Evolutionary conservation across 192 early-diverging fungal genomes (phyloP).

Genomic region (Tieghemiomyces parasiticus): DNA sequence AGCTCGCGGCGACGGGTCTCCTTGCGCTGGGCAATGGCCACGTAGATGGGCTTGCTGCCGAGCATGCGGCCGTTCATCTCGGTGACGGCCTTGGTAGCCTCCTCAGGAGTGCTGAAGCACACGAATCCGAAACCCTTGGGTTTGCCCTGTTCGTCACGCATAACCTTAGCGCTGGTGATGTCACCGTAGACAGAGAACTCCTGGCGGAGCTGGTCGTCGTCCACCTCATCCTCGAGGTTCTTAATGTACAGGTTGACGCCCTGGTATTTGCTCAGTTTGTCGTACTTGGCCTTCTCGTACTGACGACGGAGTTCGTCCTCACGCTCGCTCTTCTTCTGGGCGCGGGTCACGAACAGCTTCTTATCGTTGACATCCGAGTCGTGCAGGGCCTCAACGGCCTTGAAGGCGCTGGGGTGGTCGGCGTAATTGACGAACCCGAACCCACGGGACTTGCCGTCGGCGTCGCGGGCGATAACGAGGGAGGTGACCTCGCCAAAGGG

Average conservation of each 20-base stretch:
- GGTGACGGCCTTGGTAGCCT: constrained; percentile 94
- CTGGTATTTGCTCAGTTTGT: constrained; percentile 97
- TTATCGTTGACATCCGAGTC: constrained; percentile 84
- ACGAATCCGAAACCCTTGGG: constrained; percentile 98
- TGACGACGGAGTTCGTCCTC: constrained; percentile 90
- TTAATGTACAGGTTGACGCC: constrained; percentile 98
- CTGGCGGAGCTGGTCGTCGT: constrained; percentile 91
- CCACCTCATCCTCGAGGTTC: constrained; percentile 93
- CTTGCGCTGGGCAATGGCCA: constrained; percentile 95
- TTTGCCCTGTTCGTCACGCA: constrained; percentile 78
- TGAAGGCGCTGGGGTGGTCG: constrained; percentile 73
- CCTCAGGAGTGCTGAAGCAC: constrained; percentile 97
- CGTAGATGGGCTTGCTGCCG: constrained; percentile 92
- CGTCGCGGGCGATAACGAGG: constrained; percentile 55
- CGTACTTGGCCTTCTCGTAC: constrained; percentile 88
- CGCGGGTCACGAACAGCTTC: constrained; percentile 87
- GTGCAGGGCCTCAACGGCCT: constrained; percentile 84
- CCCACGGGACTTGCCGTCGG: constrained; percentile 71
- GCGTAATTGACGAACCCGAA: constrained; percentile 98
- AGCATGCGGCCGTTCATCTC: constrained; percentile 98
- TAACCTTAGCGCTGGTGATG: constrained; percentile 96
- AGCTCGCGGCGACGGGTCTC: constrained; percentile 92
- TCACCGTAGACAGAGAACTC: constrained; percentile 92
- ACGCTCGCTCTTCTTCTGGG: constrained; percentile 97
- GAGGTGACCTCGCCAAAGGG: constrained; percentile 75